Evolutionary conservation across 1,284 basidiomycete species (phyloP).

Genomic region (Volvariella surrecta): DNA sequence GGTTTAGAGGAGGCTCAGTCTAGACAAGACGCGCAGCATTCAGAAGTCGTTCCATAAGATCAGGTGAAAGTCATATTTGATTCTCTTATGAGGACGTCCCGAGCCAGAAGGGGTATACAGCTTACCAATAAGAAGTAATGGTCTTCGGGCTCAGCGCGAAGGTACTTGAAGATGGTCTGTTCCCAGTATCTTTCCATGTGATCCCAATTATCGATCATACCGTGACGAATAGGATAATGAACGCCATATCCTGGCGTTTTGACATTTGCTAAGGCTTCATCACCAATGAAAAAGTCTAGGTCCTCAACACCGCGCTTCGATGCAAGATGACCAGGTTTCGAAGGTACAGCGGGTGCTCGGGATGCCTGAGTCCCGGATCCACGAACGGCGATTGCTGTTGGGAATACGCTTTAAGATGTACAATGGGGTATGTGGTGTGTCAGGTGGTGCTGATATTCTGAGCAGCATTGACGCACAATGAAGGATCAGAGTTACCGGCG

Average conservation of each 20-base stretch:
- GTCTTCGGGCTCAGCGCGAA: slow-evolving; percentile 97
- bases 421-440: slow-evolving; percentile 3
- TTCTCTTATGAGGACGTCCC: slow-evolving; percentile 5
- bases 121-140: slow-evolving; percentile 95
- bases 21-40: slow-evolving; percentile 20
- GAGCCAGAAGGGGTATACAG: background rate
- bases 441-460: slow-evolving; percentile 8
- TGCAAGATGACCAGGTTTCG: slow-evolving; percentile 89
- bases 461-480: slow-evolving; percentile 60
- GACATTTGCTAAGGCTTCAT: slow-evolving; percentile 92
- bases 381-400: slow-evolving; percentile 91
- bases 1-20: slow-evolving; percentile 98
- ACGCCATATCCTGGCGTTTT: slow-evolving; percentile 89
- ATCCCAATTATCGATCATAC: slow-evolving; percentile 99
- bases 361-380: slow-evolving; percentile 55
- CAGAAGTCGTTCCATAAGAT: background rate
- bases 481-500: slow-evolving; percentile 98
- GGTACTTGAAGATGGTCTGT: slow-evolving; percentile 99
- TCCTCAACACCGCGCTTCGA: slow-evolving; percentile 98
- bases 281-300: slow-evolving; percentile 99
- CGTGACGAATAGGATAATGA: slow-evolving; percentile 96
- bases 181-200: slow-evolving; percentile 99
- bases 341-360: slow-evolving; percentile 68
- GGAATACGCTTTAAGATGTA: slow-evolving; percentile 63
- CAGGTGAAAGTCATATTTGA: background rate